A percentile compares a stretch with the other conserved stretches of the same genome.
phyloP scores from a whole-genome alignment of 805 yeast genomes.

The Kazachstania martiniae region DNA sequence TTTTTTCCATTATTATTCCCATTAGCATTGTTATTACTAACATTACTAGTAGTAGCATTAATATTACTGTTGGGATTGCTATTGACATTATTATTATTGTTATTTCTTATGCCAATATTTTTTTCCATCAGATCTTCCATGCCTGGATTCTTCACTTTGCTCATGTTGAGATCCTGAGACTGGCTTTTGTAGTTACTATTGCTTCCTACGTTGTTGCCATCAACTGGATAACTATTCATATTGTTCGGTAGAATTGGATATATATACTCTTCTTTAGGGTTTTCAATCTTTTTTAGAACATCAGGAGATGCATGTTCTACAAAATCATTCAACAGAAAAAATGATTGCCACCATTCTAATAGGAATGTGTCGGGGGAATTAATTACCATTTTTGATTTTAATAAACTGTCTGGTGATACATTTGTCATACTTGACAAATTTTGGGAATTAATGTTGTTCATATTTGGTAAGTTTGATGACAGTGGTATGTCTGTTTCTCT shows the following conservation, averaged over 20 bases:
- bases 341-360: slow-evolving; percentile 44
- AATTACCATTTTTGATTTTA: slow-evolving; percentile 30
- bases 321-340: slow-evolving; percentile 40
- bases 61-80: not conserved
- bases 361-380: slow-evolving; percentile 37
- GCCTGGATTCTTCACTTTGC: not conserved
- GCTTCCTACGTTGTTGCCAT: slow-evolving; percentile 7
- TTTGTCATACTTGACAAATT: slow-evolving; percentile 6
- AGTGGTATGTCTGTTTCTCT: slow-evolving; percentile 36
- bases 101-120: not conserved
- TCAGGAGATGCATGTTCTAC: slow-evolving; percentile 28
- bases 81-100: too few species aligned
- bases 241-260: slow-evolving; percentile 6
- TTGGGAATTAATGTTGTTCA: slow-evolving; percentile 16
- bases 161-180: too few species aligned
- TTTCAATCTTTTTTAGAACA: slow-evolving; percentile 9
- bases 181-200: slow-evolving; percentile 4
- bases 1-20: too few species aligned
- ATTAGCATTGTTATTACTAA: not conserved
- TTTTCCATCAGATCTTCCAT: slow-evolving; percentile 1
- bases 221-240: not conserved
- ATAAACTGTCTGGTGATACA: slow-evolving; percentile 6
- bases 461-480: slow-evolving; percentile 6
- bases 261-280: slow-evolving; percentile 1
- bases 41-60: not conserved